Evolutionary conservation across 352 stramenopile species (phyloP).

Genomic region (Phytophthora agathidicida): DNA sequence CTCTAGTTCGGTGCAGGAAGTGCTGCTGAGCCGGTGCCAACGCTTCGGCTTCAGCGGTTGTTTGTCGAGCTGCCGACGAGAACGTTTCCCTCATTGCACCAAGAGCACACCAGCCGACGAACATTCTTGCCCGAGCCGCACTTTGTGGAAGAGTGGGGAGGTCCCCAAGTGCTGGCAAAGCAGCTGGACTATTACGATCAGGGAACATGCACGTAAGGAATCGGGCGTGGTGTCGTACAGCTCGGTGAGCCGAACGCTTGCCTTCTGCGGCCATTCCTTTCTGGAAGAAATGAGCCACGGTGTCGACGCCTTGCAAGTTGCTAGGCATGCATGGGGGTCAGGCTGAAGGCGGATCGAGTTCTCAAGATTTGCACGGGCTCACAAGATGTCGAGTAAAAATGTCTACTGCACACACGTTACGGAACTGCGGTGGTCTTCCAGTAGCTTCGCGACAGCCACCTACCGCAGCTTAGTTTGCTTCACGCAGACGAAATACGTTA

Average conservation of each 20-base stretch:
- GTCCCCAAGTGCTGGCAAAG: slow-evolving; percentile 24
- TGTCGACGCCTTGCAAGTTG: too few relatives aligned
- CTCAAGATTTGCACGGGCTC: slow-evolving; percentile 16
- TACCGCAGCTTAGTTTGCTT: slow-evolving; percentile 19
- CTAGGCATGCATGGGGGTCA: too few relatives aligned
- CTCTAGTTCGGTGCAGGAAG: slow-evolving; percentile 2
- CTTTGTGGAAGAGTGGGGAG: slow-evolving; percentile 14
- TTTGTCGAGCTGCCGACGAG: slow-evolving; percentile 5
- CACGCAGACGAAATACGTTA: too few relatives aligned
- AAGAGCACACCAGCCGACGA: slow-evolving; percentile 27
- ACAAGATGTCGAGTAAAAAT: slow-evolving; percentile 18
- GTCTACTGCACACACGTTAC: slow-evolving; percentile 28
- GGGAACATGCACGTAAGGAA: slow-evolving; percentile 13
- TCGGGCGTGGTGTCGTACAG: slow-evolving; percentile 12
- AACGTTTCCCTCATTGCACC: slow-evolving; percentile 4
- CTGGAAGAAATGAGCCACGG: neutral
- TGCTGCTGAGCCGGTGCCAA: slow-evolving; percentile 10
- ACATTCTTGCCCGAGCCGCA: slow-evolving; percentile 11
- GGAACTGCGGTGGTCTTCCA: slow-evolving; percentile 13
- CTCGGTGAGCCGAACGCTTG: slow-evolving; percentile 10
- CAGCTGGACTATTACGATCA: slow-evolving; percentile 14
- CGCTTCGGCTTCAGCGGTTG: slow-evolving; percentile 10
- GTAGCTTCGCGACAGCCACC: slow-evolving; percentile 10
- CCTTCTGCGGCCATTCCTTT: neutral
- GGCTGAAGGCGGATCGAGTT: neutral